These are phyloP conservation scores for Pezicula rhizophila DNA, from an alignment of 2,329 filamentous ascomycete species.

Conservation along the genomic window DNA sequence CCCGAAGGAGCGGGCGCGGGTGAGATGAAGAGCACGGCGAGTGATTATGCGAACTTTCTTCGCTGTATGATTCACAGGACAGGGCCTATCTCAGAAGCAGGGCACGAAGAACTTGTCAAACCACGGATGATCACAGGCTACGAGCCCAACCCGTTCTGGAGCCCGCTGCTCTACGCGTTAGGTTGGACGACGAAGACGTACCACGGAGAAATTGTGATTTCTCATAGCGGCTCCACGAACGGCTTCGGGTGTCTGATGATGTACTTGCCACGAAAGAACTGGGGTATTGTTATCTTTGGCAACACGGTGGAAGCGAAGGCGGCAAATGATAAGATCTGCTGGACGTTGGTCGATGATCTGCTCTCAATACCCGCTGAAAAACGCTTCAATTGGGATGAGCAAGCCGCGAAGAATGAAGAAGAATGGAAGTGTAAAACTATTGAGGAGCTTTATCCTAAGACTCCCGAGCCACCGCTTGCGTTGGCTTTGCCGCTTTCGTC, in stretches of 20 bases:
- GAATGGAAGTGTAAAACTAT: constrained; percentile 1
- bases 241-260: constrained; percentile 12
- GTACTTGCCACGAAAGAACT: constrained; percentile 10
- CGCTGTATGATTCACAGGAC: constrained; percentile 10
- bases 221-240: constrained; percentile 7
- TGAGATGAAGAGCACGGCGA: constrained; percentile 8
- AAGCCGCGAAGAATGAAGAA: constrained; percentile 1
- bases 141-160: constrained; percentile 3
- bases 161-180: constrained; percentile 8
- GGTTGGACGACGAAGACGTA: constrained; percentile 11
- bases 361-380: constrained; percentile 6
- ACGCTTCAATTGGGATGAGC: constrained; percentile 12
- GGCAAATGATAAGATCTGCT: constrained; percentile 9
- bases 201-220: constrained; percentile 9
- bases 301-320: constrained; percentile 1
- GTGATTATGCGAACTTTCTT: constrained; percentile 12
- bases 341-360: constrained; percentile 11
- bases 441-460: constrained; percentile 10
- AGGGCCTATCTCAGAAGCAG: constrained; percentile 9
- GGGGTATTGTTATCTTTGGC: constrained; percentile 10
- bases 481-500: not conserved
- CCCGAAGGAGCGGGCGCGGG: constrained; percentile 12
- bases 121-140: constrained; percentile 9
- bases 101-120: constrained; percentile 12
- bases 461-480: constrained; percentile 5